Base-by-base conservation (phyloP, 148 eudicot species). In the Rhododendron molle region DNA sequence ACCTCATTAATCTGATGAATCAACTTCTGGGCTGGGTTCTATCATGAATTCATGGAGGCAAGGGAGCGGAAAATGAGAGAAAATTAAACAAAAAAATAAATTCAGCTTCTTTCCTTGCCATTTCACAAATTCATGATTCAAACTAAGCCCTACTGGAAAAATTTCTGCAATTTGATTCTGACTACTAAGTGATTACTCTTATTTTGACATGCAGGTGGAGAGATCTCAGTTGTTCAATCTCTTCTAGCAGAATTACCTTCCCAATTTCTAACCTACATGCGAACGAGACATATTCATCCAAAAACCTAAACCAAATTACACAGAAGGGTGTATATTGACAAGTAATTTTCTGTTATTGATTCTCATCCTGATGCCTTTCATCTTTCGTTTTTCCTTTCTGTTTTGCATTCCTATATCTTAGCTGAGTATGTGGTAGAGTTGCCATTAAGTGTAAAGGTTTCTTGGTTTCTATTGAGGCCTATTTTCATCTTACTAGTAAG, bases 211-310 rank as follows among this genome's bases (percentile, higher is more conserved):
- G 92, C 94, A 97, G 99, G 90, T 89, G 98, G 96, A 87, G 98
- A 92, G 85, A 86, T 93, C 73, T 95, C 98, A 15, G 93, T 95
- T 69, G 95, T 94, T 81, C 95, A 97, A 87, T 90, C 98, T 54
- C 96, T 97, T 88, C 90, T 97, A 76, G 98, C 94, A 83, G 99
- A 97, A 89, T 82, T 97, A 85, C 99, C 99, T 14, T 82, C 94
- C 43, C 99, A 97, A 86, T 94, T 97, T 89, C 89, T 97, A 89
- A 85, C 89, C 34, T 97, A 94, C 94, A 92, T 95, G 95, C 91
- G 95, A 83, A 89, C 85, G 85, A 92, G 96, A 89, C 92, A 92
- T 50, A 94, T 97, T 87, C 87, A 85, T 67, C 98, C 96, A 52
- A 88, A 13, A 52, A 76, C 86, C 76, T 89, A 10, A 60, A 76